Base-by-base conservation (phyloP, 768 basidiomycete genomes). In the Suillus discolor region DNA sequence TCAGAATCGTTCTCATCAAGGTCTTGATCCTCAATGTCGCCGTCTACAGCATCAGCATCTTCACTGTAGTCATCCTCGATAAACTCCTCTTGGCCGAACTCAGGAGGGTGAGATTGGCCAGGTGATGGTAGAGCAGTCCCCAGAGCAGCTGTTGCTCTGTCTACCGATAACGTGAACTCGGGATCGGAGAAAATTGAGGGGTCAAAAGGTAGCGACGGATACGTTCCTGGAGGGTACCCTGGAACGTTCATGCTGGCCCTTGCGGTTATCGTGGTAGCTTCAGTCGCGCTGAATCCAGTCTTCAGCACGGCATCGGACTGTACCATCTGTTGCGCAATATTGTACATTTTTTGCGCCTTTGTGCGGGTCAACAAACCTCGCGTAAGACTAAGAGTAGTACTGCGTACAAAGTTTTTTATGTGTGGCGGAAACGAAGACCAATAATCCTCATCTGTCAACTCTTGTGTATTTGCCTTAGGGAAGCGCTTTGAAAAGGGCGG, bases 401-500 rank as follows among this genome's bases (percentile, higher is more conserved):
- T 71, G 68, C 87, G 81, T 73, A 91, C 89, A 74, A 91, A 91
- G 67, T 84, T 87, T 72, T 88, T 84, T 66, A 90, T 83, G 70
- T 90, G 87, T 28, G 85, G 82, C 44, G 90, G 89, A 54, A 91
- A 81, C 45, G 85, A 83, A 57, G 86, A 83, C 90, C 89, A 89
- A 72, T 90, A 90, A 57, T 87, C 87, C 68, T 89, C 87, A 67
- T 88, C 87, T 59, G 81, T 78, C 18, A 77, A 55, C 61, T 63
- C 55, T 20, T 68, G 57, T 11, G 69, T 70, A 51, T 67, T 70
- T 25, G 64, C 28, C 57, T 72, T 76, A 41, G 76, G 72, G 41
- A 60, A 44, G 12, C 62, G 59, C 66, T 68, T 78, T 34, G 69
- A 67, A 42, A 42, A 60, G 13, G 59, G 59, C 18, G 59, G 59